These are phyloP conservation scores for Quaeritorhiza haematococci DNA, from an alignment of 371 early-diverging fungal genomes.

Conservation along the genomic window DNA sequence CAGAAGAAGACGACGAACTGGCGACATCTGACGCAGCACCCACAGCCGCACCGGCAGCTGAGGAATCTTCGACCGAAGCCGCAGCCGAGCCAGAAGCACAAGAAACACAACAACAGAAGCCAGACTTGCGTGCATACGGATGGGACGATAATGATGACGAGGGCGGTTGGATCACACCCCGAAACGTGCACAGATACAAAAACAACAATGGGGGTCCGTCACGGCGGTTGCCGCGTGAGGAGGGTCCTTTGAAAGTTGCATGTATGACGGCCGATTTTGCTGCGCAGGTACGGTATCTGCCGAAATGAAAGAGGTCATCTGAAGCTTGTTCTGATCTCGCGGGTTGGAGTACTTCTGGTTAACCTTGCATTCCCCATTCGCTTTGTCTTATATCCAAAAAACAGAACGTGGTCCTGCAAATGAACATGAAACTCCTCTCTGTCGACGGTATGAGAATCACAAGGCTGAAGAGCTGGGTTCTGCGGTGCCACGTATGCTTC, in stretches of 20 bases:
- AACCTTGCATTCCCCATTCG: neutral
- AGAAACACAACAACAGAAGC: slow-evolving; percentile 9
- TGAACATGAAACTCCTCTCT: slow-evolving; percentile 79
- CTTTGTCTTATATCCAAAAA: neutral
- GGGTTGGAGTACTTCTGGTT: neutral
- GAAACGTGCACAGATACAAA: slow-evolving; percentile 68
- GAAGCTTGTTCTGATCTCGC: too few relatives aligned
- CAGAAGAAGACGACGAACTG: slow-evolving; percentile 12
- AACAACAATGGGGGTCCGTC: too few relatives aligned
- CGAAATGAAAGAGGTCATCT: neutral
- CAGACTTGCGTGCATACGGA: too few relatives aligned
- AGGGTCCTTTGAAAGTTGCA: slow-evolving; percentile 62
- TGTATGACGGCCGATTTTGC: slow-evolving; percentile 94
- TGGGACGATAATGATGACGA: slow-evolving; percentile 43
- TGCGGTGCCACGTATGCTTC: slow-evolving; percentile 94
- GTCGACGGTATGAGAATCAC: slow-evolving; percentile 78
- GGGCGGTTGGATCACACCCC: slow-evolving; percentile 93
- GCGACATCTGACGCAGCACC: slow-evolving; percentile 17
- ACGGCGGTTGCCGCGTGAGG: too few relatives aligned
- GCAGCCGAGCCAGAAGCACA: slow-evolving; percentile 1
- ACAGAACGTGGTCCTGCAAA: slow-evolving; percentile 85
- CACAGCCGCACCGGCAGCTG: too few relatives aligned
- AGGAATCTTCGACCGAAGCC: slow-evolving; percentile 11
- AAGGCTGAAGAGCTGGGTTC: slow-evolving; percentile 77
- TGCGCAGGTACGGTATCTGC: slow-evolving; percentile 66